Percentiles rank a stretch among this genome's conserved stretches.
Evolutionary conservation across 192 early-diverging fungal genomes (phyloP).

Genomic region (Podila verticillata): DNA sequence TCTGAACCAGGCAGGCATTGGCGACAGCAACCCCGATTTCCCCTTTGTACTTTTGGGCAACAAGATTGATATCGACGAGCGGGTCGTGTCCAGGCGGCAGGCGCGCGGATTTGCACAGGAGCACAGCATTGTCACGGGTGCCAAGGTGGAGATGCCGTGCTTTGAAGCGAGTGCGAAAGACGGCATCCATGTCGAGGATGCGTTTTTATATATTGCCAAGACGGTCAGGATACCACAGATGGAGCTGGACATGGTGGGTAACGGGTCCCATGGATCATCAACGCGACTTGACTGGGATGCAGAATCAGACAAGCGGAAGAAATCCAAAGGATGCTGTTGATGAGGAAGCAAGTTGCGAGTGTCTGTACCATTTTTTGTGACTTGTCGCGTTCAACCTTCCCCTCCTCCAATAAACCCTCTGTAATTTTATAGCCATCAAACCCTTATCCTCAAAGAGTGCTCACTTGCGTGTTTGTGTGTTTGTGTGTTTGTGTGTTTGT

Average conservation of each 20-base stretch:
- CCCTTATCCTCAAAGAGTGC: too few relatives aligned
- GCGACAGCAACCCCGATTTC: constrained; percentile 85
- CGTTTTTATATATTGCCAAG: constrained; percentile 89
- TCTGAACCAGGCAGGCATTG: constrained; percentile 82
- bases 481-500: too few relatives aligned
- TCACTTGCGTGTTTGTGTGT: too few relatives aligned
- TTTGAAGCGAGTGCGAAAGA: constrained; percentile 98
- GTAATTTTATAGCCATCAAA: too few relatives aligned
- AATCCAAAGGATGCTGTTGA: constrained; percentile 32
- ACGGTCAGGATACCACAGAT: constrained; percentile 64
- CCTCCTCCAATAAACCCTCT: too few relatives aligned
- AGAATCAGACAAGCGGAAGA: constrained; percentile 30
- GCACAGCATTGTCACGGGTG: constrained; percentile 83
- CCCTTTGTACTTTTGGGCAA: constrained; percentile 98
- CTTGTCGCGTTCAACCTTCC: too few relatives aligned
- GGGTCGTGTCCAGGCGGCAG: constrained; percentile 71
- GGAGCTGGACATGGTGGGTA: constrained; percentile 60
- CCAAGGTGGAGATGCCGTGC: constrained; percentile 88
- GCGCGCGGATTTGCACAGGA: constrained; percentile 71
- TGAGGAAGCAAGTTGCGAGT: too few relatives aligned
- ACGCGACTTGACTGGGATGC: constrained; percentile 39
- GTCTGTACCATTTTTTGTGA: too few relatives aligned
- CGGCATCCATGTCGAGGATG: constrained; percentile 93
- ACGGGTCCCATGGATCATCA: neutral
- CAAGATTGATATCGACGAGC: constrained; percentile 95